phyloP scores from a whole-genome alignment of 139 green algal species.

The Haematococcus sp. region DNA sequence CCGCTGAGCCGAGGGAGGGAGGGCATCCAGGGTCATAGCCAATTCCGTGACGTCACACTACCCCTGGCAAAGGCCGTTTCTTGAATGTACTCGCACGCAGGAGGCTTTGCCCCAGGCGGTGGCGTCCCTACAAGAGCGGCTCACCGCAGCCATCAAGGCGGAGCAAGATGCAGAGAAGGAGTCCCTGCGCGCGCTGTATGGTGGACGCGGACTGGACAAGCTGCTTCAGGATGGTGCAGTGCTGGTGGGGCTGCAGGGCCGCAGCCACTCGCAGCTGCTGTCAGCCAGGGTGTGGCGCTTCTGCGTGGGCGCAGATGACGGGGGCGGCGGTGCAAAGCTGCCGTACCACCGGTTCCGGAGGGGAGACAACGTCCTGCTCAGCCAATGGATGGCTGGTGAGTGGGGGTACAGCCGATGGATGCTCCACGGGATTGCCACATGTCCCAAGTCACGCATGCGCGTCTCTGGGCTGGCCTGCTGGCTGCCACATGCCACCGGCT shows the following conservation, averaged over 20 bases:
- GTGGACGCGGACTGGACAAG: slow-evolving; percentile 23
- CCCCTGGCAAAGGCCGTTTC: no score
- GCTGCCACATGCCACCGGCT: no score
- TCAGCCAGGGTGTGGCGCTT: slow-evolving; percentile 34
- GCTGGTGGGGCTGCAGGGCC: slow-evolving; percentile 21
- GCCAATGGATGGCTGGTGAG: not conserved
- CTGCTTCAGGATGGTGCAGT: slow-evolving; percentile 48
- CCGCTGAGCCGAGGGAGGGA: no score
- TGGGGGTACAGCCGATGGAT: no score
- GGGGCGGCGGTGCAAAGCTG: slow-evolving; percentile 12
- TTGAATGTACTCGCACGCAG: slow-evolving; percentile 1
- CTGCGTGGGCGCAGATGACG: not conserved
- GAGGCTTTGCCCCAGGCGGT: slow-evolving; percentile 16
- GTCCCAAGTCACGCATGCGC: not conserved
- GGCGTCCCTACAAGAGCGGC: slow-evolving; percentile 19
- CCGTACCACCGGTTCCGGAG: slow-evolving; percentile 54
- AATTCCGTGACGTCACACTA: no score
- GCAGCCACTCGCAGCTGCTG: not conserved
- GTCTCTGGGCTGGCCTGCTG: not conserved
- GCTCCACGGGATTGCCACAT: no score
- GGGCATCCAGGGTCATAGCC: no score
- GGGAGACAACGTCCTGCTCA: slow-evolving; percentile 48
- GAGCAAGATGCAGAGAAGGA: slow-evolving; percentile 36
- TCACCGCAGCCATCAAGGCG: slow-evolving; percentile 29
- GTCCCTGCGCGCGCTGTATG: slow-evolving; percentile 37